Evolutionary conservation across 129 eudicot species (phyloP).

Genomic region (Lonicera japonica): DNA sequence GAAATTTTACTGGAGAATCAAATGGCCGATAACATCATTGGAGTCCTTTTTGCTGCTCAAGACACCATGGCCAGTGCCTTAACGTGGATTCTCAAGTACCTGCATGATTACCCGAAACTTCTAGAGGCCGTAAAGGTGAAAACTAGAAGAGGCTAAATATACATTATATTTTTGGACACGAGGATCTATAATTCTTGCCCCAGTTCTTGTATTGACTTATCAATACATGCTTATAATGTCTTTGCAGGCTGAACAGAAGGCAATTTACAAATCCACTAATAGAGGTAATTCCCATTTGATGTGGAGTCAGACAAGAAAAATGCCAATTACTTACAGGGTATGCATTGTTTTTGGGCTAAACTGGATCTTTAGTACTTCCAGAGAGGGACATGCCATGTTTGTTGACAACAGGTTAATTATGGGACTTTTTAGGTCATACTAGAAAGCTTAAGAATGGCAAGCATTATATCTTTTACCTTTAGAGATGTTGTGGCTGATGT

Average conservation of each 20-base stretch:
- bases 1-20: slow-evolving; percentile 35
- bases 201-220: not conserved
- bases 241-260: slow-evolving; percentile 55
- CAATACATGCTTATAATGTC: slow-evolving; percentile 7
- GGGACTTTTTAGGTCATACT: slow-evolving; percentile 36
- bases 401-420: not conserved
- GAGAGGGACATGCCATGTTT: not conserved
- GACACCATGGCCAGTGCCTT: slow-evolving; percentile 58
- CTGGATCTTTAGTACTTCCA: not conserved
- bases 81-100: slow-evolving; percentile 60
- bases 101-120: slow-evolving; percentile 43
- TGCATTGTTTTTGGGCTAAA: not conserved
- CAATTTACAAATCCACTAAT: slow-evolving; percentile 25
- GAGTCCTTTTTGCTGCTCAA: slow-evolving; percentile 60
- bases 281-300: slow-evolving; percentile 33
- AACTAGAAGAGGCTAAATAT: slow-evolving; percentile 1
- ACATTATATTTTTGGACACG: not conserved
- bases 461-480: slow-evolving; percentile 56
- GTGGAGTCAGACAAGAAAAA: slow-evolving; percentile 60
- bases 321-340: slow-evolving; percentile 59
- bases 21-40: slow-evolving; percentile 54
- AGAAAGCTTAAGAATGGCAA: slow-evolving; percentile 63
- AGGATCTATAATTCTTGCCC: not conserved
- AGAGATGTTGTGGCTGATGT: slow-evolving; percentile 62
- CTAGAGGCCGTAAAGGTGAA: slow-evolving; percentile 40